Evolutionary conservation across 78 protist species (phyloP), one percentile per base, ranked within the genome.

Genomic region (Dictyostelium firmibasis): DNA sequence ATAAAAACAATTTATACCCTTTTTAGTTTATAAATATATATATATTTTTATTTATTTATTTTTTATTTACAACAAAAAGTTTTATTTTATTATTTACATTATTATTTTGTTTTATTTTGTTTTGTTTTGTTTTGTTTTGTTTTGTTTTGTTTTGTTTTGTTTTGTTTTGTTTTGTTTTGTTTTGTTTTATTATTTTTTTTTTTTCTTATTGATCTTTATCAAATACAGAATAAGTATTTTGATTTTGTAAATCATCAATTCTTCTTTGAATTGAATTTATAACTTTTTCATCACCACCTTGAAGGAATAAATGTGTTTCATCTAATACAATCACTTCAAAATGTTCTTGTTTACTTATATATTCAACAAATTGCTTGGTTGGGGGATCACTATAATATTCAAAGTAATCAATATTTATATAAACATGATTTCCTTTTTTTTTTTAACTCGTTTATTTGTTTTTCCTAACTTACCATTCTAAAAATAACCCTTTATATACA

Each of bases 331-430:
- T 70, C 20, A 89, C 83, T 29, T 79, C 94, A 35, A 89, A 89
- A 43, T 89, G 84, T 69, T 89, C 94, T 69, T 89, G 94, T 69
- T 89, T 89, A 35, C 85, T 84, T 7, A 89, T 27, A 72, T 53
- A 89, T 27, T 79, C 38, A 1, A 89, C 82, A 89, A 89, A 89
- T 81, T 89, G 94, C 70, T 81, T 89, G 1, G 94, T 89, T 81
- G 94, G 94, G 47, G 94, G 94, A 50, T 89, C 94, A 89, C 94
- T 89, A 23, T 75, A 35, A 72, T n/a, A n/a, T n/a, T n/a, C n/a
- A n/a, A n/a, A 25, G 0, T 0, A 74, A 13, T 27, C 16, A 50
- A 14, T 31, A 31, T 74, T 36, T 10, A 14, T 9, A 31, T 57
- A 60, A 57, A 8, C 67, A 57, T 57, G 20, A 57, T 57, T 57